These are phyloP conservation scores for Meyerozyma carpophila DNA, from an alignment of 1,139 yeast species.

Conservation along the genomic window DNA sequence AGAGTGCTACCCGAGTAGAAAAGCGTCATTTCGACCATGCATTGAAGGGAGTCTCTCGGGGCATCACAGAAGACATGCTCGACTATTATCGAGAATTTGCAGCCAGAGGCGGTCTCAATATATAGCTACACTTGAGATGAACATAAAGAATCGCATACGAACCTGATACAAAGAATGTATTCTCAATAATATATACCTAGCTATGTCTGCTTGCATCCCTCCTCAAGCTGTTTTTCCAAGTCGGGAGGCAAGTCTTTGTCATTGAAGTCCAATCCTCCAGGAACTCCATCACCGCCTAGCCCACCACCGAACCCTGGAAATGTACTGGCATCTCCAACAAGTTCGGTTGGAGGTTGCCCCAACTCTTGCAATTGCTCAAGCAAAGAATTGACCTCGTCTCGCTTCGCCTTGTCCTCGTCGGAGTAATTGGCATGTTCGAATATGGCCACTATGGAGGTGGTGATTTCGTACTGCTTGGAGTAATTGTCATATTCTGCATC, in stretches of 20 bases:
- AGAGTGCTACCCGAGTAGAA: constrained; percentile 48
- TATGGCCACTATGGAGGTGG: constrained; percentile 47
- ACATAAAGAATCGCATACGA: background rate
- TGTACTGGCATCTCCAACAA: constrained; percentile 61
- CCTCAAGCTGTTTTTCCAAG: constrained; percentile 36
- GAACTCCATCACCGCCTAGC: constrained; percentile 16
- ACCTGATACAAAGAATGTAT: background rate
- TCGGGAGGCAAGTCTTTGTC: constrained; percentile 44
- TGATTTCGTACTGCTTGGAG: constrained; percentile 48
- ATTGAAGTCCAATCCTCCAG: constrained; percentile 31
- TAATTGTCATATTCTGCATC: constrained; percentile 48
- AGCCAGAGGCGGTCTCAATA: constrained; percentile 29
- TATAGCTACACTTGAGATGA: constrained; percentile 8
- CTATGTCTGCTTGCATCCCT: constrained; percentile 1
- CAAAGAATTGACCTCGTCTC: constrained; percentile 49
- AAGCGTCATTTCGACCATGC: constrained; percentile 71
- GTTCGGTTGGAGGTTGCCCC: constrained; percentile 85
- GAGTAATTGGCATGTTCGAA: constrained; percentile 54
- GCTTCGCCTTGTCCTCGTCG: constrained; percentile 45
- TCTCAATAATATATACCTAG: background rate
- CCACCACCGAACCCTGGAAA: constrained; percentile 51
- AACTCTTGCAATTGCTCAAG: constrained; percentile 71
- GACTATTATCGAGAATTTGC: constrained; percentile 69
- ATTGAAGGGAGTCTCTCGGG: constrained; percentile 57
- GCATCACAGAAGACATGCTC: constrained; percentile 81